These are phyloP conservation scores for Plasmodium fragile DNA, from an alignment of 169 alveolate genomes.

Conservation along the genomic window DNA sequence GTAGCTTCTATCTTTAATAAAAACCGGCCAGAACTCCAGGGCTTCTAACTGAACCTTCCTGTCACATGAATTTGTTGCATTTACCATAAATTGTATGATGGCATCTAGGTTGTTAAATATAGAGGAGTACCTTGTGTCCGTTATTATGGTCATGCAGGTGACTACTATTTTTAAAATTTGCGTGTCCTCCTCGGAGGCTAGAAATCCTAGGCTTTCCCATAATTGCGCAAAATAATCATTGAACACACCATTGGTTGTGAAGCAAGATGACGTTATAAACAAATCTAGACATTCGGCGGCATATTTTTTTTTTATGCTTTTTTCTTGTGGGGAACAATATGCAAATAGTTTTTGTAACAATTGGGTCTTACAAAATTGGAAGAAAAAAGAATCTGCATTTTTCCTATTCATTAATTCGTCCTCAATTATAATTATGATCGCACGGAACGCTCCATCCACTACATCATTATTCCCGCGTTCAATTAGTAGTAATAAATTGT, in stretches of 20 bases:
- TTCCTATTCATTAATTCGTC: conserved; percentile 80
- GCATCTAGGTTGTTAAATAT: conserved; percentile 84
- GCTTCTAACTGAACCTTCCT: conserved; percentile 88
- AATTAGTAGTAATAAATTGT: conserved; percentile 78
- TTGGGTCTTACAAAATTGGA: conserved; percentile 76
- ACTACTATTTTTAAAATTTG: conserved; percentile 80
- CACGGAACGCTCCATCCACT: conserved; percentile 84
- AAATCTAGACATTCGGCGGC: conserved; percentile 76
- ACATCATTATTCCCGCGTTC: conserved; percentile 82
- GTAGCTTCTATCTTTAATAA: conserved; percentile 80
- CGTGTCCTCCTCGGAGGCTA: conserved; percentile 81
- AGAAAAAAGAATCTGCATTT: conserved; percentile 77
- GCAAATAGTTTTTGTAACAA: conserved; percentile 71
- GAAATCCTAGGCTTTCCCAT: conserved; percentile 84
- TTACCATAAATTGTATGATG: conserved; percentile 83
- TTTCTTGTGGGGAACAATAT: conserved; percentile 57
- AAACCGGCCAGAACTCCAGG: conserved; percentile 87
- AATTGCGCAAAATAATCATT: conserved; percentile 76
- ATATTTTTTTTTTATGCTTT: conserved; percentile 47
- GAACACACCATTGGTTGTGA: conserved; percentile 73
- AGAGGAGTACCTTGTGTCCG: conserved; percentile 81
- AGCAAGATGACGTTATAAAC: conserved; percentile 50
- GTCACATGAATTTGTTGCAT: conserved; percentile 83
- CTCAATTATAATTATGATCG: conserved; percentile 81
- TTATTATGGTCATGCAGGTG: conserved; percentile 81